phyloP scores from a whole-genome alignment of 257 asterid genomes.

The Echites panduratus region DNA sequence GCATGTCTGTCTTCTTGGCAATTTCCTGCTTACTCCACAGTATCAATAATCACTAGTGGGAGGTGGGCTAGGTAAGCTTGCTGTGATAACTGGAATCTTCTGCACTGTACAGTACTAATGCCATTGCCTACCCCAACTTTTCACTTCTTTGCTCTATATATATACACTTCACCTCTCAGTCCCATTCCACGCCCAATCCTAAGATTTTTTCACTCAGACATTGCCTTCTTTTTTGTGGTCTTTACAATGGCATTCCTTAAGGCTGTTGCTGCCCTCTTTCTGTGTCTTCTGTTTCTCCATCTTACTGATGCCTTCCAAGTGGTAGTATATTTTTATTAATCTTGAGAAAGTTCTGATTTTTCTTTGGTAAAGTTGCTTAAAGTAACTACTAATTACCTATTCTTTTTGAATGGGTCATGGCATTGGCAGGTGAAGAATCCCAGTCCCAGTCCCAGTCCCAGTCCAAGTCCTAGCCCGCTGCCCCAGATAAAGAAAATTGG shows the following conservation, averaged over 20 bases:
- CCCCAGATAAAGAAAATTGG: neutral
- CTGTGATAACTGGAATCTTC: neutral
- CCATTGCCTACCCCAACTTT: neutral
- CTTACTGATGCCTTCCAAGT: constrained; percentile 16
- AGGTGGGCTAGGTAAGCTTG: too few relatives aligned
- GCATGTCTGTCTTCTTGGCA: neutral
- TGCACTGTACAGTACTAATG: neutral
- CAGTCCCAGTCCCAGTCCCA: neutral
- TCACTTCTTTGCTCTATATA: neutral
- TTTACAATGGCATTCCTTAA: constrained; percentile 15
- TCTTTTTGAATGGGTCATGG: neutral
- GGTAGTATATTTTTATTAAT: constrained; percentile 6
- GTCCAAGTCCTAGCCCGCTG: neutral
- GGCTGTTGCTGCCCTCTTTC: constrained; percentile 8
- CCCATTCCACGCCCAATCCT: neutral
- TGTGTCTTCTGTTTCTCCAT: constrained; percentile 17
- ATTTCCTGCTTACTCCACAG: neutral
- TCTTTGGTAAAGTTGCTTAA: too few relatives aligned
- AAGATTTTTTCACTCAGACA: neutral
- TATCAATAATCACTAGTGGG: too few relatives aligned
- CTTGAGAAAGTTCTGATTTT: too few relatives aligned
- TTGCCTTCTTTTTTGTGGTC: too few relatives aligned
- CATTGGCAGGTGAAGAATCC: neutral
- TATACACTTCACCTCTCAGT: neutral
- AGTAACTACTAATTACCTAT: neutral